Evolutionary conservation across 2,329 filamentous ascomycete genomes (phyloP).

Genomic region (Hypoxylon sp.): DNA sequence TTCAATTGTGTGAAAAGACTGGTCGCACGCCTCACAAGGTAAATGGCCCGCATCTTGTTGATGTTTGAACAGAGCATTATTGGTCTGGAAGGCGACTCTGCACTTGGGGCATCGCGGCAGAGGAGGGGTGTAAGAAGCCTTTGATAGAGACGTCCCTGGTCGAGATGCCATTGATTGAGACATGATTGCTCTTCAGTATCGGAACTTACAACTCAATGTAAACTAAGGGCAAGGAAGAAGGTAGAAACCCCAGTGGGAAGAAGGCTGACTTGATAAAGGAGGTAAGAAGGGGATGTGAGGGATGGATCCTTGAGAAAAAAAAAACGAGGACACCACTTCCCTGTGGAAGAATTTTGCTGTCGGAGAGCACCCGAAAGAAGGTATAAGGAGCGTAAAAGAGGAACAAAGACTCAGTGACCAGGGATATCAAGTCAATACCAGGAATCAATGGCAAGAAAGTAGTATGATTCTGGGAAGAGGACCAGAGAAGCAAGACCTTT

Average conservation of each 20-base stretch:
- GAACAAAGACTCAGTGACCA: not conserved
- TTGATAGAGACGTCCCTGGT: not conserved
- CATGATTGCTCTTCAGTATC: not conserved
- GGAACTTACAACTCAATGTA: not conserved
- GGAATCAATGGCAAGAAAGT: not conserved
- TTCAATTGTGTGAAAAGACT: slow-evolving; percentile 28
- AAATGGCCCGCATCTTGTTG: slow-evolving; percentile 38
- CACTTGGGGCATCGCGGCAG: slow-evolving; percentile 37
- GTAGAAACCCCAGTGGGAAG: not conserved
- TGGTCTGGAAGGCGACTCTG: slow-evolving; percentile 17
- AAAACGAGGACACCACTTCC: not conserved
- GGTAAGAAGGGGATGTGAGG: not conserved
- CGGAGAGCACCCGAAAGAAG: not conserved
- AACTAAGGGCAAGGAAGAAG: not conserved
- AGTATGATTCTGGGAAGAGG: not conserved
- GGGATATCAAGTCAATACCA: not conserved
- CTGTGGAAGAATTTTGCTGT: not conserved
- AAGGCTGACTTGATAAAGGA: not conserved
- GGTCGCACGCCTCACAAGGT: slow-evolving; percentile 39
- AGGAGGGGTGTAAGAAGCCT: slow-evolving; percentile 5
- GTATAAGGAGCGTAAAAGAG: not conserved
- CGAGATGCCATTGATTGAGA: not conserved
- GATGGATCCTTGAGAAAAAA: not conserved
- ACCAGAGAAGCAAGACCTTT: not conserved
- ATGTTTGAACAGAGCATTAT: slow-evolving; percentile 35